Base-by-base conservation (phyloP, 495 filamentous ascomycete species). In the Xylaria cubensis region DNA sequence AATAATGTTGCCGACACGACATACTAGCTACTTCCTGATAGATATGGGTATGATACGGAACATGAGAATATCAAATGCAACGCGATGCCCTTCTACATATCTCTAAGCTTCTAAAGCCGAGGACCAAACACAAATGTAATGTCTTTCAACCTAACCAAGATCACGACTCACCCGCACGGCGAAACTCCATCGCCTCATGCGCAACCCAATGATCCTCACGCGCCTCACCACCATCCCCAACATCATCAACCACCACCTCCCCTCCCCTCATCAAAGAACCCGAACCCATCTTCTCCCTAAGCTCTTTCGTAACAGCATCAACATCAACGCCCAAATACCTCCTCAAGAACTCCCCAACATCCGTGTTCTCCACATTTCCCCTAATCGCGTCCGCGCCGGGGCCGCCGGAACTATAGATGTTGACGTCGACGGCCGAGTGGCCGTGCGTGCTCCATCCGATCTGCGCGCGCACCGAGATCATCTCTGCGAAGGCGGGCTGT, bases 331-430 rank as follows among this genome's bases (percentile, higher is more conserved):
- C 90, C 1, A 99, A 87, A 76, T 95, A 99, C 13, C 89, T 84
- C 21, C 88, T 82, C 26, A 99, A 82, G 80, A 97, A 98, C 41
- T 85, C 80, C 17, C 96, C 96, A 4, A 99, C 86, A 15, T 98
- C 93, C 4, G 92, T 99, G 78, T 99, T 99, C 84, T 99, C 96
- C 71, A 95, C 90, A 79, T 98, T 98, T 5, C 96, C 96, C 1
- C 86, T 76, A 21, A 98, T 80, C 34, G 74, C 75, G 2, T 86
- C 84, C 0, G 86, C 77, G 5, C 78, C 84, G 1, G 78, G 77
- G 4, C 87, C 87, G 24, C 80, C 80, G 0, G 90, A 92, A 70
- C 91, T 90, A 79, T 97, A 98, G 74, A 97, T 92, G 79, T 98
- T 97, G 64, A 98, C 94, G 79, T 98, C 94, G 15, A 94, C 94